Conservation (phyloP, 2,329 filamentous ascomycete species). For the Botrytis galanthina region DNA sequence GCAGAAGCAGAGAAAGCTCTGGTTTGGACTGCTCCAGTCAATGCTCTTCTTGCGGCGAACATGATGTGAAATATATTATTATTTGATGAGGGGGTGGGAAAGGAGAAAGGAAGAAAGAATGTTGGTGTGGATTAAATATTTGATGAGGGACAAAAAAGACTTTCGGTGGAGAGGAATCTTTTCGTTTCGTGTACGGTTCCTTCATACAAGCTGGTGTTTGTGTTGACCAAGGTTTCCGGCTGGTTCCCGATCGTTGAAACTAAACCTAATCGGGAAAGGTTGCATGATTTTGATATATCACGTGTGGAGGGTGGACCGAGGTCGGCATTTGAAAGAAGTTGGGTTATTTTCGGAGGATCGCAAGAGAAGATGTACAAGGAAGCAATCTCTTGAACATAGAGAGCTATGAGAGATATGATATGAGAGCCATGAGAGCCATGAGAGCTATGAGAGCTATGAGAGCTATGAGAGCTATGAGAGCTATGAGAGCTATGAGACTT, state of each 20-base stretch:
- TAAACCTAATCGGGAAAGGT: not conserved
- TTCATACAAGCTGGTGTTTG: not conserved
- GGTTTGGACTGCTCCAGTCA: slow-evolving; percentile 61
- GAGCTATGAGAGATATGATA: not conserved
- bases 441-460: not conserved
- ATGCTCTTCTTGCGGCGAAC: slow-evolving; percentile 67
- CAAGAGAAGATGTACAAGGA: not conserved
- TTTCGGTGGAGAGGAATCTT: slow-evolving; percentile 18
- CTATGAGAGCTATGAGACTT: not conserved
- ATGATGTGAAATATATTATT: slow-evolving; percentile 45
- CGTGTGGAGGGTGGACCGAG: slow-evolving; percentile 2
- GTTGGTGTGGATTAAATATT: slow-evolving; percentile 23
- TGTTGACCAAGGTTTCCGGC: slow-evolving; percentile 6
- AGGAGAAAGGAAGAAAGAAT: slow-evolving; percentile 17
- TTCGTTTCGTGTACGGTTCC: not conserved
- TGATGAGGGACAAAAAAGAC: slow-evolving; percentile 13
- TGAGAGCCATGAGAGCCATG: not conserved
- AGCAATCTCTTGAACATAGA: not conserved
- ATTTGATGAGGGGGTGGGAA: slow-evolving; percentile 16
- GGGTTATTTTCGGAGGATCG: not conserved
- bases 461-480: not conserved
- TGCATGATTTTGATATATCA: not conserved
- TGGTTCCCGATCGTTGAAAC: slow-evolving; percentile 1
- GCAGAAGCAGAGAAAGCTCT: slow-evolving; percentile 80
- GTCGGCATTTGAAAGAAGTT: not conserved